Evolutionary conservation across 2,329 filamentous ascomycete genomes (phyloP).

Genomic region (Pseudogymnoascus sp.): DNA sequence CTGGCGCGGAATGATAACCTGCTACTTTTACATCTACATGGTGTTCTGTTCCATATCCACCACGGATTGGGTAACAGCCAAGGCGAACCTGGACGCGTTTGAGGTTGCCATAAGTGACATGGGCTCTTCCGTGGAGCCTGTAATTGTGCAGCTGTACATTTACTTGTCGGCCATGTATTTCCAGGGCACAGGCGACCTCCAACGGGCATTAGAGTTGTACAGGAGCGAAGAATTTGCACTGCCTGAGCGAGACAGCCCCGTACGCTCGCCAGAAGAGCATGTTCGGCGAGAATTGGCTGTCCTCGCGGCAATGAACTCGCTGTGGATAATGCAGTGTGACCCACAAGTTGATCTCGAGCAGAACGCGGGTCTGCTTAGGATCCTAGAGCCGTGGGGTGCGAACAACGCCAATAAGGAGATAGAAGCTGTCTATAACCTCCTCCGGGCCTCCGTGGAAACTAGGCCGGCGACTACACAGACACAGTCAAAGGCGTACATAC

Average conservation of each 20-base stretch:
- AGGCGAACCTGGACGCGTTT: conserved; percentile 19
- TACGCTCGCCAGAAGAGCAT: conserved; percentile 34
- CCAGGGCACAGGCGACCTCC: conserved; percentile 67
- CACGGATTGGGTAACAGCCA: conserved; percentile 23
- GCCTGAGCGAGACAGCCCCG: conserved; percentile 27
- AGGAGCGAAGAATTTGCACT: conserved; percentile 51
- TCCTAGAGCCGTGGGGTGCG: conserved; percentile 58
- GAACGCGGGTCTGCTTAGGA: conserved; percentile 53
- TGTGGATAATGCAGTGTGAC: conserved; percentile 64
- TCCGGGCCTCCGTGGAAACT: conserved; percentile 58
- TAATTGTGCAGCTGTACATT: conserved; percentile 19
- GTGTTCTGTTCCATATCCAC: conserved; percentile 24
- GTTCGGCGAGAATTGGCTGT: conserved; percentile 56
- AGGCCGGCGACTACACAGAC: conserved; percentile 59
- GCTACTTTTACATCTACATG: conserved; percentile 25
- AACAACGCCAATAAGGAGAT: conserved; percentile 67
- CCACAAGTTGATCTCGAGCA: conserved; percentile 47
- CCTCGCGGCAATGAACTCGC: conserved; percentile 56
- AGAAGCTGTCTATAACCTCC: conserved; percentile 66
- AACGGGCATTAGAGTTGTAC: conserved; percentile 60
- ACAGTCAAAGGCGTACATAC: conserved; percentile 69
- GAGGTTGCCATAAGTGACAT: conserved; percentile 16
- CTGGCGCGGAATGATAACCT: conserved; percentile 25
- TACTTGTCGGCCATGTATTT: conserved; percentile 70
- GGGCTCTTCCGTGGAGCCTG: conserved; percentile 18